Conservation (phyloP, 441 rosid species). For the Oxalis stricta region DNA sequence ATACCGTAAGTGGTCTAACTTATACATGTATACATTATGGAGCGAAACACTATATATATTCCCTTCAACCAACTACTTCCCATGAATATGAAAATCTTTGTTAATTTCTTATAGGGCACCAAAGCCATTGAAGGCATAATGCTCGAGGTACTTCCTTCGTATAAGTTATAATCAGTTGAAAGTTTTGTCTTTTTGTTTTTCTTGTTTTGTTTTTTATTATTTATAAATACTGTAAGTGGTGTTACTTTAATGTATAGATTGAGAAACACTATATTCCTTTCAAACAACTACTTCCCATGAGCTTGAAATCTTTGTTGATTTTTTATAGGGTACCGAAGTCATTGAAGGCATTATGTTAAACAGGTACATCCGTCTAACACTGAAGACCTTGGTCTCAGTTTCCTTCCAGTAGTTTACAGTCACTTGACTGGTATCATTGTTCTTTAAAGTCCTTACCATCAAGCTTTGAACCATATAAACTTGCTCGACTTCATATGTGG, state of each 20-base stretch:
- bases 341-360: not conserved
- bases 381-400: not conserved
- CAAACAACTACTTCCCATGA: too few species aligned
- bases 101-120: conserved; percentile 4
- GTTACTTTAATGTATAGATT: too few species aligned
- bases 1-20: conserved; percentile 7
- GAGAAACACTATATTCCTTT: too few species aligned
- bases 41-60: not conserved
- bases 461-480: conserved; percentile 6
- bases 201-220: too few species aligned
- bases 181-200: too few species aligned
- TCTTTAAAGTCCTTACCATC: conserved; percentile 13
- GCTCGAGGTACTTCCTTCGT: conserved; percentile 2
- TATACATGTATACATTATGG: too few species aligned
- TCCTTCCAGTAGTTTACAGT: conserved; percentile 14
- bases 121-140: conserved; percentile 18
- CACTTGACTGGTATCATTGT: conserved; percentile 2
- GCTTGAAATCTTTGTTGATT: too few species aligned
- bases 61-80: not conserved
- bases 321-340: too few species aligned
- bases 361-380: too few species aligned
- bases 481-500: conserved; percentile 17
- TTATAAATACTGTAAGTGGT: too few species aligned
- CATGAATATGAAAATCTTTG: not conserved
- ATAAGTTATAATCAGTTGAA: too few species aligned